Conservation (phyloP, 1,284 basidiomycete species). For the Mrakiaceae sp. region DNA sequence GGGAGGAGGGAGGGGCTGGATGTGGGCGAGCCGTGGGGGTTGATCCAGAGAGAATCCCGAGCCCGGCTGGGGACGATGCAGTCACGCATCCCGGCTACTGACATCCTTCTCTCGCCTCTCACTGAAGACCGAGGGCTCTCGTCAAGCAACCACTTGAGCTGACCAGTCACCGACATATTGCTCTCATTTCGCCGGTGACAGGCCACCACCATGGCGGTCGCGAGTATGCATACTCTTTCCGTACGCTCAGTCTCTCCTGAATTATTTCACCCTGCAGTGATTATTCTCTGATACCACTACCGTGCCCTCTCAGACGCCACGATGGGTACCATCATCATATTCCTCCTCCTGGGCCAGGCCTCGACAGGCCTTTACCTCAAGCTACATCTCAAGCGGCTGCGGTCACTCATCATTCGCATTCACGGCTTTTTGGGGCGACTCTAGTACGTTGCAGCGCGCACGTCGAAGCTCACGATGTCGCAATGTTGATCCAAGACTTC, state of each 20-base stretch:
- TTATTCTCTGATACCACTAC: not conserved
- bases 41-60: too few species aligned
- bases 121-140: too few species aligned
- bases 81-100: too few species aligned
- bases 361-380: slow-evolving; percentile 12
- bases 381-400: slow-evolving; percentile 5
- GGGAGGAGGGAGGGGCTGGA: too few species aligned
- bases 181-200: not conserved
- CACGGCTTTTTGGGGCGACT: slow-evolving; percentile 13
- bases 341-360: slow-evolving; percentile 3
- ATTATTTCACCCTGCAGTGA: not conserved
- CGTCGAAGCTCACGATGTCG: too few species aligned
- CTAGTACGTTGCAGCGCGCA: not conserved
- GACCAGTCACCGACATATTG: not conserved
- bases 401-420: not conserved
- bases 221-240: slow-evolving; percentile 1
- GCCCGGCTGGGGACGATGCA: too few species aligned
- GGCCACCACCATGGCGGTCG: slow-evolving; percentile 10
- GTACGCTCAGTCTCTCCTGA: not conserved
- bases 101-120: too few species aligned
- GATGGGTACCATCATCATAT: not conserved
- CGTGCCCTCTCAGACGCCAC: not conserved
- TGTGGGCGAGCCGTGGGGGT: too few species aligned
- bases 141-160: not conserved
- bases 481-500: too few species aligned